A percentile compares a stretch with the other conserved stretches of the same genome.
Evolutionary conservation across 441 rosid species (phyloP).

Genomic region (Flueggea neowawraea): DNA sequence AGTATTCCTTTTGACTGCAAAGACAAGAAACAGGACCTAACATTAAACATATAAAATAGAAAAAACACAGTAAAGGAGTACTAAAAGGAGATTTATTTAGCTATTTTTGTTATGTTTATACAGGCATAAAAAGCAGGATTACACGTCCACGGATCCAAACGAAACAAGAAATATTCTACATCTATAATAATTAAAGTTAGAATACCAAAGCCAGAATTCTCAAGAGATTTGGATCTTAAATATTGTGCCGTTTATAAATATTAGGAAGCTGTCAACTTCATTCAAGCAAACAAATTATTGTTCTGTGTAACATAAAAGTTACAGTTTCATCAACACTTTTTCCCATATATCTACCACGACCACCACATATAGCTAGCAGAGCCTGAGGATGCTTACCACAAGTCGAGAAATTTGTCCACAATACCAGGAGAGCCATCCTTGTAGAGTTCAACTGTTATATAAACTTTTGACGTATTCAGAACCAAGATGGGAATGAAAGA

Average conservation of each 20-base stretch:
- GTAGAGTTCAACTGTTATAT: constrained; percentile 58
- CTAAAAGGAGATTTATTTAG: too few relatives aligned
- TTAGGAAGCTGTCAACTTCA: background rate
- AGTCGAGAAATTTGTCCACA: constrained; percentile 75
- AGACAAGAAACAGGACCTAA: constrained; percentile 4
- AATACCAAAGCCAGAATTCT: background rate
- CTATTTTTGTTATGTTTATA: too few relatives aligned
- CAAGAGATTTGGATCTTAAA: background rate
- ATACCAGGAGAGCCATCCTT: constrained; percentile 70
- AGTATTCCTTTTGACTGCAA: constrained; percentile 79
- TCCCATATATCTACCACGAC: too few relatives aligned
- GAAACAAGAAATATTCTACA: background rate
- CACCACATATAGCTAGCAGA: background rate
- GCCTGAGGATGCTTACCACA: constrained; percentile 40
- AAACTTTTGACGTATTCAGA: constrained; percentile 72
- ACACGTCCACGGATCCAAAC: too few relatives aligned
- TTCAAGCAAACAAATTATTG: background rate
- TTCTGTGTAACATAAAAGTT: background rate
- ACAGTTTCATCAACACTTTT: too few relatives aligned
- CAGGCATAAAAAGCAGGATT: too few relatives aligned
- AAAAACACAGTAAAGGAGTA: background rate
- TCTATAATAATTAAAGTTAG: background rate
- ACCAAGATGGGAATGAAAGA: constrained; percentile 36
- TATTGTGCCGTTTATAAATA: background rate
- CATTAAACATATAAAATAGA: background rate